Base-by-base conservation (phyloP, 495 filamentous ascomycete species). In the Penicillium egyptiacum region DNA sequence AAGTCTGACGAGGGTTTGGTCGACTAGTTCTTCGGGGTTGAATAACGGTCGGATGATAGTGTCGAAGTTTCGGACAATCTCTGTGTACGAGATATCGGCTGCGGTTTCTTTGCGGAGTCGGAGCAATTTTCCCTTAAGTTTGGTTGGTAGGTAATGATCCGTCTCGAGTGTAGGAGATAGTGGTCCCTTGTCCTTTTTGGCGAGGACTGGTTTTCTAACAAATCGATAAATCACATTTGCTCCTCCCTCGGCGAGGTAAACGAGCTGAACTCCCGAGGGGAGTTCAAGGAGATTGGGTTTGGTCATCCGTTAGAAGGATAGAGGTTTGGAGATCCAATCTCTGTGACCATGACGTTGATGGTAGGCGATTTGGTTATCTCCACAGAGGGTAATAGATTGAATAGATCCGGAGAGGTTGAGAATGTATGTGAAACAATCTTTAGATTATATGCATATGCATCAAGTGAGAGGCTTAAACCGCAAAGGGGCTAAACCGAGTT, bases 171-270 rank as follows among this genome's bases (percentile, higher is more conserved):
- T 12, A 33, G 48, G 33, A 16, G 49, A 33, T 5, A 56, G 25
- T 30, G 28, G n/a, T n/a, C 39, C 25, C 3, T 41, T 46, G 16
- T 62, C 54, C 23, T 60, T 58, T n/a, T 55, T 63, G 22, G 3
- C 26, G 44, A n/a, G 28, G 10, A 56, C 47, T 30, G 45, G 62
- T 55, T 20, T 61, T 68, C 20, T 53, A 19, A 70, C 64, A 52
- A 87, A 79, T 37, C 81, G 78, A 61, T 87, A 91, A 64, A 91
- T 84, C 45, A 84, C 73, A 66, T 91, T 90, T 30, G 88, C 86
- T 42, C 86, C 86, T 14, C 88, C 88, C 67, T 91, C 88, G 10
- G 81, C 80, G 9, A 84, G 73, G 57, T 83, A 86, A 19, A 74
- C 54, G 25, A 84, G 73, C 47, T 72, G 70, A 64, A 72, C 66